Percentiles rank a stretch among this genome's conserved stretches.
phyloP scores from a whole-genome alignment of 2,329 filamentous ascomycete species.

The Biscogniauxia sp. region DNA sequence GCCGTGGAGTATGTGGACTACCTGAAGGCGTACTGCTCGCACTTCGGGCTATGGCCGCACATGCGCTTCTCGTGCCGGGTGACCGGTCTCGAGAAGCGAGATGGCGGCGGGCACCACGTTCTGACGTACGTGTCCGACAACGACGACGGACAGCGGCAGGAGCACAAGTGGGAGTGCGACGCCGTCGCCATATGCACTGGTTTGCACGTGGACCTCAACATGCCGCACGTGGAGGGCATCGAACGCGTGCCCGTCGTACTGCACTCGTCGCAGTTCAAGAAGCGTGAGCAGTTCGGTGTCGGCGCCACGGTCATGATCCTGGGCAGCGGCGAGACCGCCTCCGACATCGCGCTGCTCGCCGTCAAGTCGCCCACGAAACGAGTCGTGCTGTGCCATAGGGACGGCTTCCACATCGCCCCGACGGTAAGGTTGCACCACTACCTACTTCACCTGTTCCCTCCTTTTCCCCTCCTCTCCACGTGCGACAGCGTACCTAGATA shows the following conservation, averaged over 20 bases:
- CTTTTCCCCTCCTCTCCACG: too few relatives aligned
- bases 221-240: slow-evolving; percentile 39
- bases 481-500: too few relatives aligned
- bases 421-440: slow-evolving; percentile 32
- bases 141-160: background rate
- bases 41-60: slow-evolving; percentile 37
- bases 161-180: slow-evolving; percentile 38
- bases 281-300: slow-evolving; percentile 39
- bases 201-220: slow-evolving; percentile 40
- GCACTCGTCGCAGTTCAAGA: slow-evolving; percentile 45
- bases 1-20: slow-evolving; percentile 41
- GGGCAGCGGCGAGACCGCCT: slow-evolving; percentile 45
- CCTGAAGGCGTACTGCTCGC: slow-evolving; percentile 39
- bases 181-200: slow-evolving; percentile 46
- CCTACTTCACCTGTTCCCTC: too few relatives aligned
- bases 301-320: slow-evolving; percentile 41
- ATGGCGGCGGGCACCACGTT: slow-evolving; percentile 20
- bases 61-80: slow-evolving; percentile 38
- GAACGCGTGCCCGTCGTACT: slow-evolving; percentile 35
- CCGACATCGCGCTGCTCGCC: slow-evolving; percentile 45
- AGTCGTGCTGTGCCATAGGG: slow-evolving; percentile 43
- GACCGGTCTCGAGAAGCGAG: slow-evolving; percentile 19
- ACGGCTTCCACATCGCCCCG: slow-evolving; percentile 45
- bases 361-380: slow-evolving; percentile 41
- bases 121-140: slow-evolving; percentile 14